Evolutionary conservation across 2,329 filamentous ascomycete species (phyloP), one percentile per base, ranked within the genome.

Genomic region (Lojkania enalia): DNA sequence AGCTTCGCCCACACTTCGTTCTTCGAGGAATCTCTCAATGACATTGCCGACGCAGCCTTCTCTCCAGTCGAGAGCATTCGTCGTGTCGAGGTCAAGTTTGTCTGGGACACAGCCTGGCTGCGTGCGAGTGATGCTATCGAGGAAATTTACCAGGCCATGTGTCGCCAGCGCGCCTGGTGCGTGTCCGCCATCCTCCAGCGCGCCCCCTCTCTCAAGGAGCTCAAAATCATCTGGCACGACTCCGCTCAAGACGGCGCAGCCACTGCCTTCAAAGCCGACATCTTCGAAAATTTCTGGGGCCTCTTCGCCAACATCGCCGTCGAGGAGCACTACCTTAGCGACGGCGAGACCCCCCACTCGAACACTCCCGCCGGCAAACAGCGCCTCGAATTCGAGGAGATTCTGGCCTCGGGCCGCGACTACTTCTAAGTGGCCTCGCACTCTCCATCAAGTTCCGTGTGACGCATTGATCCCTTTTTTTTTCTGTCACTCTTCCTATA

Each of bases 41-140:
- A 64, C 29, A 60, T 70, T 41, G 50, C 55, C 14, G 55, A 58
- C 3, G 59, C 64, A 14, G 53, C 55, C 4, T 67, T 64, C 51
- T 67, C 64, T 1, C 64, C 66, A 4, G 57, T 68, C 48, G 54
- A 67, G 33, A 57, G 61, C n/a, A 61, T 69, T 37, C 63, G 61
- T 31, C 63, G 59, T 30, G 61, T 60, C 13, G 48, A 68, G 27
- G 45, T 67, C 5, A 55, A 43, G 0, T 64, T 70, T 29, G 59
- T 60, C 21, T 70, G 64, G 64, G 66, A 70, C 41, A 59, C 59
- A 0, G 57, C 56, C 5, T 70, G 64, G 64, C 48, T 69, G 14
- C 58, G 61, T 2, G 46, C 54, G 1, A 52, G 45, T 6, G 52
- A 35, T 13, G 29, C 23, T 2, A 3, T 51, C 12, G 50, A 48